A percentile compares a stretch with the other conserved stretches of the same genome.
These are phyloP conservation scores for Anisogramma anomala DNA, from an alignment of 2,329 filamentous ascomycete species.

Conservation along the genomic window DNA sequence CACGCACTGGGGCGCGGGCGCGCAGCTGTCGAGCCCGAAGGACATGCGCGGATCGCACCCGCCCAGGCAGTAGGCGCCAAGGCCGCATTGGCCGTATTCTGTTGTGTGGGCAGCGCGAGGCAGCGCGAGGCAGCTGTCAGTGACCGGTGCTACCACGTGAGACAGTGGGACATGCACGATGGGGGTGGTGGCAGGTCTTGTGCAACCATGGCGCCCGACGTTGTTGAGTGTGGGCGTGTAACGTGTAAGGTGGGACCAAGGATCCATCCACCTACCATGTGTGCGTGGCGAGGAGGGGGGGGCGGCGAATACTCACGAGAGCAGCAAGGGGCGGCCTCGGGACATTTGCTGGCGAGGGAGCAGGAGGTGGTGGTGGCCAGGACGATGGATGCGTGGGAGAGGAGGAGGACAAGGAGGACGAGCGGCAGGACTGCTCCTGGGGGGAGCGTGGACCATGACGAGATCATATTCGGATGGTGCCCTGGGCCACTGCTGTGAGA, in stretches of 20 bases:
- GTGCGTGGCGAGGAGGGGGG: background rate
- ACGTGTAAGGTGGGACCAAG: background rate
- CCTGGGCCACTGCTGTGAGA: background rate
- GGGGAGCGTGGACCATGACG: conserved; percentile 16
- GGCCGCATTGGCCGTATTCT: conserved; percentile 91
- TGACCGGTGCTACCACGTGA: no score
- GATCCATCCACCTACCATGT: no score
- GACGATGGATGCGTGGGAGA: conserved; percentile 26
- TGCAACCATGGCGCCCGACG: background rate
- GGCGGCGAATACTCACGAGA: conserved; percentile 50
- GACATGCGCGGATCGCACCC: conserved; percentile 87
- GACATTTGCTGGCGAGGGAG: conserved; percentile 49
- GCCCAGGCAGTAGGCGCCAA: conserved; percentile 89
- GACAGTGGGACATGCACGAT: background rate
- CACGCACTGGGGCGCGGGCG: conserved; percentile 72
- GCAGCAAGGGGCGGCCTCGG: conserved; percentile 62
- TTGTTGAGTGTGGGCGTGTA: background rate
- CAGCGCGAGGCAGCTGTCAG: background rate
- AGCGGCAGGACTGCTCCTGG: conserved; percentile 30
- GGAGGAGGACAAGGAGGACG: no score
- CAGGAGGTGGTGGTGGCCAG: conserved; percentile 31
- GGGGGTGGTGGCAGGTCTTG: background rate
- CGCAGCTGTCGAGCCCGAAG: conserved; percentile 70
- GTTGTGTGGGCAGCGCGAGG: conserved; percentile 15
- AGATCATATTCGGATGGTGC: conserved; percentile 19